These are phyloP conservation scores for Bauhinia variegata DNA, from an alignment of 306 rosid genomes.

Conservation along the genomic window DNA sequence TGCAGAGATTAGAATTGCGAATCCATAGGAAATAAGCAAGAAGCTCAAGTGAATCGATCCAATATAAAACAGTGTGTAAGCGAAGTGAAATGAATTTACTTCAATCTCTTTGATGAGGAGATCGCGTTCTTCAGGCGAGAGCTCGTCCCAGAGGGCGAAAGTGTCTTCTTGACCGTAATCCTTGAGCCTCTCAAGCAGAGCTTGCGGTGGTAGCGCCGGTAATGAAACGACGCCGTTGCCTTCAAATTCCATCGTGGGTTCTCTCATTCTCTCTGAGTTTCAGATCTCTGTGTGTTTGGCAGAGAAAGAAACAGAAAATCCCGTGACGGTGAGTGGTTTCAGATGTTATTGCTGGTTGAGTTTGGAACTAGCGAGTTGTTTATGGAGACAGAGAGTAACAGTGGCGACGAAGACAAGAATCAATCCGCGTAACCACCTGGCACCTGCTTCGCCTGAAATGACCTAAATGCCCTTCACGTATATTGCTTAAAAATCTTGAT, in stretches of 20 bases:
- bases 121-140: constrained; percentile 76
- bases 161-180: constrained; percentile 97
- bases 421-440: constrained; percentile 50
- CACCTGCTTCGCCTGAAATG: constrained; percentile 25
- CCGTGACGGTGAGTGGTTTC: neutral
- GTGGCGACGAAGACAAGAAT: constrained; percentile 59
- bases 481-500: neutral
- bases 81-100: constrained; percentile 38
- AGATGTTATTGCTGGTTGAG: constrained; percentile 28
- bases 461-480: constrained; percentile 30
- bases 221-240: constrained; percentile 45
- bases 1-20: neutral
- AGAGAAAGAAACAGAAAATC: neutral
- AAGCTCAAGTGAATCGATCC: constrained; percentile 1
- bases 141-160: constrained; percentile 91
- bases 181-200: constrained; percentile 84
- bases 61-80: neutral
- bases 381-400: constrained; percentile 41
- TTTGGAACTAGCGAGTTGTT: constrained; percentile 4
- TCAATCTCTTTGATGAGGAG: constrained; percentile 82
- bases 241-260: constrained; percentile 51
- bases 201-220: constrained; percentile 64
- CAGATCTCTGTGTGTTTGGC: constrained; percentile 27
- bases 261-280: constrained; percentile 41
- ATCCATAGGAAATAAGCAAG: neutral